phyloP scores from a whole-genome alignment of 257 asterid genomes.

The Solanum etuberosum region DNA sequence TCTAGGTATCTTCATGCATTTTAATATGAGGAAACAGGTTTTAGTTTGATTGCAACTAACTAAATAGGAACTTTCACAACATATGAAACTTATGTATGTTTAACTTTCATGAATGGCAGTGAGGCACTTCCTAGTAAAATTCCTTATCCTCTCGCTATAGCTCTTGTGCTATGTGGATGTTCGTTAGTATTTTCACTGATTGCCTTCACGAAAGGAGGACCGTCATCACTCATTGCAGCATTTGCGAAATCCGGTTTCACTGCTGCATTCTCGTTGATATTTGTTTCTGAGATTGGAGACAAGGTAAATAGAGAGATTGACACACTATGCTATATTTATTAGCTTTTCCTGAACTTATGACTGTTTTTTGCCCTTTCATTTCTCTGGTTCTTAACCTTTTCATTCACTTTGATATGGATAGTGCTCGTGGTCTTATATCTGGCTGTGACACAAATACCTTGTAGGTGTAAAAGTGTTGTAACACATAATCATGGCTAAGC shows the following conservation, averaged over 20 bases:
- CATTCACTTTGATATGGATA: not conserved
- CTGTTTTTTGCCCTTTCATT: not conserved
- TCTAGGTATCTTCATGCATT: not conserved
- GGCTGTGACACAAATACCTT: not conserved
- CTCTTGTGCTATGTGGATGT: constrained; percentile 74
- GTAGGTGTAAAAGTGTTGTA: not conserved
- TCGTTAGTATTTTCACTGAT: constrained; percentile 44
- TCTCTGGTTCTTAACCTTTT: not conserved
- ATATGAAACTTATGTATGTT: constrained; percentile 12
- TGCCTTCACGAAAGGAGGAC: constrained; percentile 48
- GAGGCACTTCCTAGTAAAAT: constrained; percentile 48
- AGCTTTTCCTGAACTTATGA: not conserved
- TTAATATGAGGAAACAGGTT: not conserved
- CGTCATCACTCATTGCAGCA: constrained; percentile 59
- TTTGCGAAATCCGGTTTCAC: constrained; percentile 88
- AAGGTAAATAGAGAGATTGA: constrained; percentile 36
- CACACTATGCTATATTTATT: not conserved
- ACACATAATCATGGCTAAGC: not conserved
- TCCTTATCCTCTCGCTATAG: constrained; percentile 60
- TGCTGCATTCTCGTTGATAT: constrained; percentile 85
- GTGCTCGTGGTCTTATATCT: not conserved
- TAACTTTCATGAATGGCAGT: constrained; percentile 35
- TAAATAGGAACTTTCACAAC: not conserved
- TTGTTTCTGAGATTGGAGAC: constrained; percentile 94
- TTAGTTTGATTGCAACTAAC: constrained; percentile 7